Evolutionary conservation across 306 rosid species (phyloP).

Genomic region (Cicer judaicum): DNA sequence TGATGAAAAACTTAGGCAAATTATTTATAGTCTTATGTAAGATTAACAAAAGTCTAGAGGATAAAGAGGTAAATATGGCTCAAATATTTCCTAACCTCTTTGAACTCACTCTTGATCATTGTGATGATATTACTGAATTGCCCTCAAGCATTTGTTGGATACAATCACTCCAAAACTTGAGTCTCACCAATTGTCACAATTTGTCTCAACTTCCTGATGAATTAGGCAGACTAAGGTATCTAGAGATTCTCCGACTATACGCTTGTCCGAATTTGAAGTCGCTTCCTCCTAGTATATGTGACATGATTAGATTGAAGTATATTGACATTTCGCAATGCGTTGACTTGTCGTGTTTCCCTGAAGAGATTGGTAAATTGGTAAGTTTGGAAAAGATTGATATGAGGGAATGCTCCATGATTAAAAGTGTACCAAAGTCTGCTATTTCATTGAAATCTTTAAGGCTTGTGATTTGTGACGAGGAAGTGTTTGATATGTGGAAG

Average conservation of each 20-base stretch:
- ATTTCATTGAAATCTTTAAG: conserved; percentile 54
- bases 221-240: conserved; percentile 53
- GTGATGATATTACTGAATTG: conserved; percentile 65
- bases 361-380: conserved; percentile 54
- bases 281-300: conserved; percentile 65
- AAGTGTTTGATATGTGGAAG: conserved; percentile 71
- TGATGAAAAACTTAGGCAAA: conserved; percentile 56
- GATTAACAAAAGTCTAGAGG: conserved; percentile 56
- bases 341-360: conserved; percentile 62
- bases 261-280: conserved; percentile 71
- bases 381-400: conserved; percentile 86
- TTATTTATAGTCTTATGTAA: conserved; percentile 73
- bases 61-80: conserved; percentile 44
- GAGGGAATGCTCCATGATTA: conserved; percentile 80
- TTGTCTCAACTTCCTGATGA: conserved; percentile 63
- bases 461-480: conserved; percentile 83
- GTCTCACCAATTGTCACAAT: conserved; percentile 82
- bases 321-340: conserved; percentile 82
- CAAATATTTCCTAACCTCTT: conserved; percentile 62
- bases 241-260: conserved; percentile 68
- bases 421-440: conserved; percentile 60
- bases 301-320: conserved; percentile 60
- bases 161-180: conserved; percentile 57
- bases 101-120: conserved; percentile 81
- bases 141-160: conserved; percentile 73